phyloP scores from a whole-genome alignment of 345 rosid species.

The Salix suchowensis region DNA sequence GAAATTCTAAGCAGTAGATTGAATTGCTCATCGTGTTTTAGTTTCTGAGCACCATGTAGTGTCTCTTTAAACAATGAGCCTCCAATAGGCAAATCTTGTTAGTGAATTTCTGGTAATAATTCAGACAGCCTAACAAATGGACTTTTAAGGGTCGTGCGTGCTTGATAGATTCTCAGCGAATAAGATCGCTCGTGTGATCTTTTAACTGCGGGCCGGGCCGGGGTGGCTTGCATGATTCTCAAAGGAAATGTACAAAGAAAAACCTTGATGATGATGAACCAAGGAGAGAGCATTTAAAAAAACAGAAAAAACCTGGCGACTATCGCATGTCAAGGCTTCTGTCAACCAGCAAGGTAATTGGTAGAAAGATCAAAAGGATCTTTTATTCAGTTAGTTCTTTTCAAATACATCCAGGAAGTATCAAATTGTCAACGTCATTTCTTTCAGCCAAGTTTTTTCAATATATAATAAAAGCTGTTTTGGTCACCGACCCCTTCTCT shows the following conservation, averaged over 20 bases:
- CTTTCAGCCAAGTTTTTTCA: too few species aligned
- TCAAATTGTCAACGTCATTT: too few species aligned
- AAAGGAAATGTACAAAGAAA: too few species aligned
- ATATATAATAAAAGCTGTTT: too few species aligned
- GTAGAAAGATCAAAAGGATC: too few species aligned
- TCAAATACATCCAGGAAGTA: too few species aligned
- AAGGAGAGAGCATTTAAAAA: neutral
- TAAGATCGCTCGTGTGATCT: neutral
- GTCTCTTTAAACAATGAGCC: neutral
- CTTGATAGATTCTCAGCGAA: neutral
- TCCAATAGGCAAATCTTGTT: neutral
- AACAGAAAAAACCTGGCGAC: too few species aligned
- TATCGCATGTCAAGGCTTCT: too few species aligned
- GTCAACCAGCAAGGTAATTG: too few species aligned
- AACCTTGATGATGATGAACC: too few species aligned
- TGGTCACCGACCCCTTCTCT: too few species aligned
- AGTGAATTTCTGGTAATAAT: neutral
- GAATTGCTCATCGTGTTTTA: neutral
- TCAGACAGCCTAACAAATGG: neutral
- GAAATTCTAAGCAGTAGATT: neutral
- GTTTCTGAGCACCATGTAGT: neutral
- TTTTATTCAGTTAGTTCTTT: too few species aligned
- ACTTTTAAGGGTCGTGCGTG: neutral
- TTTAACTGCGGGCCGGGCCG: neutral
- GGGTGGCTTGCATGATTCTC: neutral